phyloP scores from a whole-genome alignment of 83 land plant genomes.

The Diphasiastrum complanatum region DNA sequence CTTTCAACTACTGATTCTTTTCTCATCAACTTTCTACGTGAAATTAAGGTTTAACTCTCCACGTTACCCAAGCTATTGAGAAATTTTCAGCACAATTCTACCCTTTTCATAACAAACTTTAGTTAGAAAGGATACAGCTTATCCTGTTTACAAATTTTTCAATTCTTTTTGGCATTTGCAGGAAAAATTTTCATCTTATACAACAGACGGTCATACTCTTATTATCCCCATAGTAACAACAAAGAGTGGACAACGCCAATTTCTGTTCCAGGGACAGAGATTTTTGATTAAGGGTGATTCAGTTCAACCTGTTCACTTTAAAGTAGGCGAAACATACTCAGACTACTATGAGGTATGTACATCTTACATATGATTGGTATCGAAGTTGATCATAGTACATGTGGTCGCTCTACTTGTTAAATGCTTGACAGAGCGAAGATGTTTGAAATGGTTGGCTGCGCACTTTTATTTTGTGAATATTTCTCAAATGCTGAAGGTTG shows the following conservation, averaged over 20 bases:
- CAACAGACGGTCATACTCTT: constrained; percentile 25
- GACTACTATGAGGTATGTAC: constrained; percentile 38
- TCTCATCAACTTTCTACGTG: constrained; percentile 21
- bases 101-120: no score
- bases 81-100: no score
- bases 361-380: no score
- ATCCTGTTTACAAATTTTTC: no score
- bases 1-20: constrained; percentile 33
- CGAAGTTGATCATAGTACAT: no score
- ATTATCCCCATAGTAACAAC: constrained; percentile 20
- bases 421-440: no score
- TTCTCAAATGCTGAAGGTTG: no score
- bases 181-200: constrained; percentile 18
- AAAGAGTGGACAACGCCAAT: constrained; percentile 20
- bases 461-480: no score
- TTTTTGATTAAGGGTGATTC: constrained; percentile 20
- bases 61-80: no score
- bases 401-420: no score
- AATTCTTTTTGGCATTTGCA: constrained; percentile 11
- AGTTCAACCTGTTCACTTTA: constrained; percentile 18
- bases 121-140: no score
- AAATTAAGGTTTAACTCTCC: constrained; percentile 33
- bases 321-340: constrained; percentile 18
- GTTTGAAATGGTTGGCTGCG: no score
- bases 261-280: constrained; percentile 34